Evolutionary conservation across 768 basidiomycete genomes (phyloP).

Genomic region (Psilocybe subaeruginosa): DNA sequence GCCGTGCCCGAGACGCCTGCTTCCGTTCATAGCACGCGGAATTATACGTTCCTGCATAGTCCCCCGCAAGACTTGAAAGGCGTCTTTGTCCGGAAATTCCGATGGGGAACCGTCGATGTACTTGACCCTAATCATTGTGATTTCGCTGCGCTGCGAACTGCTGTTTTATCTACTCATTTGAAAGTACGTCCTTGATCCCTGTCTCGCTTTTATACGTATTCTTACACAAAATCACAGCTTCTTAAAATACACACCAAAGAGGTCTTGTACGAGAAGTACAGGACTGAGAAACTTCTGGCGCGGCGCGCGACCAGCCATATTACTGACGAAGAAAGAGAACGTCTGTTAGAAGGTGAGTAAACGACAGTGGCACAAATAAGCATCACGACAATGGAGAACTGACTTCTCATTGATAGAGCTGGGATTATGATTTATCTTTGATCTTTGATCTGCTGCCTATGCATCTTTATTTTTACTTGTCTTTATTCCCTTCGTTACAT

Average conservation of each 20-base stretch:
- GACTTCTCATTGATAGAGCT: constrained; percentile 24
- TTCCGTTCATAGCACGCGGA: constrained; percentile 36
- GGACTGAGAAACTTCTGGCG: constrained; percentile 89
- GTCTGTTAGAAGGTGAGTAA: constrained; percentile 69
- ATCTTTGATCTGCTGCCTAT: constrained; percentile 3
- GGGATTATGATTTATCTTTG: constrained; percentile 25
- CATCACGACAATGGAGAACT: neutral
- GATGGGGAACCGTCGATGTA: constrained; percentile 91
- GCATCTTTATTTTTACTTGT: constrained; percentile 17
- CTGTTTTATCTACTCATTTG: constrained; percentile 83
- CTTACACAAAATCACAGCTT: constrained; percentile 45
- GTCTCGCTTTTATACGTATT: neutral
- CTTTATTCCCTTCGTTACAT: constrained; percentile 12
- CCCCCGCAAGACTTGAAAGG: constrained; percentile 74
- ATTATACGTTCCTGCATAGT: constrained; percentile 46
- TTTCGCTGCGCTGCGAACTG: constrained; percentile 82
- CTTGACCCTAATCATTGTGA: constrained; percentile 87
- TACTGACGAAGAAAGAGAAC: constrained; percentile 71
- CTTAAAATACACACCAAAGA: constrained; percentile 85
- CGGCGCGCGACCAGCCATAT: constrained; percentile 82
- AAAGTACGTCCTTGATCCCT: constrained; percentile 53
- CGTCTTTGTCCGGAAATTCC: constrained; percentile 75
- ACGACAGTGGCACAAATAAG: neutral
- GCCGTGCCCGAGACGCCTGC: constrained; percentile 38
- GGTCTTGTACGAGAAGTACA: constrained; percentile 90